Evolutionary conservation across 768 basidiomycete species (phyloP), one percentile per base, ranked within the genome.

Genomic region (Mycena haematopus): DNA sequence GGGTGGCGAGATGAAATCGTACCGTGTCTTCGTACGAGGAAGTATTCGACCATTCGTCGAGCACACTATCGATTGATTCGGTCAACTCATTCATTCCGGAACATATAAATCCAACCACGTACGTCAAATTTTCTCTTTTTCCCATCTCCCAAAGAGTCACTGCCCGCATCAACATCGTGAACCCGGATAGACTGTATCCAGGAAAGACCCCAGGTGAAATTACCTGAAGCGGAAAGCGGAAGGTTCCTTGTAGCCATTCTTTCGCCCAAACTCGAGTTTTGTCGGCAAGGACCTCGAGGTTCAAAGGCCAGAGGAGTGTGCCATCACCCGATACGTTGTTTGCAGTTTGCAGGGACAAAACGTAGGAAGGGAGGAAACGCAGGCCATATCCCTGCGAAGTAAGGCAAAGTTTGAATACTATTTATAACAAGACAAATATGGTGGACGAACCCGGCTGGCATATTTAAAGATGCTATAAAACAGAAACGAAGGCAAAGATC

Each of bases 131-230:
- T 19, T 33, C 44, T 11, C 14, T 5, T 25, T 49, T 21, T 9
- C 22, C 33, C 45, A 49, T 36, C 52, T 52, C 52, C 59, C 59
- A 60, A 15, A 60, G 29, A 21, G 52, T 38, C 29, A 31, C 50
- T 5, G 50, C 38, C 2, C 51, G 49, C 58, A 59, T 59, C 36
- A 59, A 29, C 58, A 45, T 40, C n/a, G 40, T 6, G 36, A 59
- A 59, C 14, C 58, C 51, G 8, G 58, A 38, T 13, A 59, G 29
- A 24, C 49, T 29, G 19, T 44, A 33, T n/a, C 54, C 54, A 10
- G 33, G 45, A 9, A 57, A 29, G 17, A 57, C 22, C 3, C 1
- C 5, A 21, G 54, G 54, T 6, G 54, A 56, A 46, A 44, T 17
- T 31, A 9, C 29, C 29, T 9, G 9, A 31, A 31, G 29, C 9